Base-by-base conservation (phyloP, 2,329 filamentous ascomycete species). In the Lasiodiplodia gonubiensis region DNA sequence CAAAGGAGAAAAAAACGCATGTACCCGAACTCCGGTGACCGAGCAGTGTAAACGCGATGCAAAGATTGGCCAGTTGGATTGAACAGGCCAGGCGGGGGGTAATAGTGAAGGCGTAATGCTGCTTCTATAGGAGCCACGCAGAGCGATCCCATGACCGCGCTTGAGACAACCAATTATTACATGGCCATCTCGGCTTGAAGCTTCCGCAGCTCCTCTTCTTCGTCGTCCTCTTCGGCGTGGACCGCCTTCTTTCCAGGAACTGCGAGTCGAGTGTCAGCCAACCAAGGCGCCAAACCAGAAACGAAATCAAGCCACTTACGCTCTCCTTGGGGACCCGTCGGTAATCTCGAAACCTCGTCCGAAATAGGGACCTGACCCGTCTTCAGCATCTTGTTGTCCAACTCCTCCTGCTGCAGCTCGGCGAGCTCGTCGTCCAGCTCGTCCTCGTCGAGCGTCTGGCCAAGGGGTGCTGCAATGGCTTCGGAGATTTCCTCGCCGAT, bases 181-280 rank as follows among this genome's bases (percentile, higher is more conserved):
- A 97, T 97, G 71, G 94, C 94, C 94, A 98, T 98, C 81, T 97
- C 94, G 42, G 93, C 94, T 79, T 97, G 93, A 73, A 99, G 81
- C 82, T 95, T 97, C 80, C 91, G 88, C 76, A 98, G 84, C 83
- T 98, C 94, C 74, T 90, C 94, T 80, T 98, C 94, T 77, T 98
- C 95, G 85, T 98, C 94, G 79, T 97, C 94, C 79, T 97, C 93
- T 77, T 91, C 89, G 72, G 80, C 78, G 69, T 78, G 76, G 72
- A 82, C 81, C 18, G 78, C 78, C 69, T 80, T 73, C 74, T 83
- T 83, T 70, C 80, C 80, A 23, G 80, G 81, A 72, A 80, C 81
- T 83, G 71, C 49, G 39, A 2, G 10, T 21, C 10, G 21, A 21
- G 16, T 59, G 30, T 48, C 14, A 66, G 48, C 23, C 37, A 48